Base-by-base conservation (phyloP, 208 protist species). In the Phytomonas francai region DNA sequence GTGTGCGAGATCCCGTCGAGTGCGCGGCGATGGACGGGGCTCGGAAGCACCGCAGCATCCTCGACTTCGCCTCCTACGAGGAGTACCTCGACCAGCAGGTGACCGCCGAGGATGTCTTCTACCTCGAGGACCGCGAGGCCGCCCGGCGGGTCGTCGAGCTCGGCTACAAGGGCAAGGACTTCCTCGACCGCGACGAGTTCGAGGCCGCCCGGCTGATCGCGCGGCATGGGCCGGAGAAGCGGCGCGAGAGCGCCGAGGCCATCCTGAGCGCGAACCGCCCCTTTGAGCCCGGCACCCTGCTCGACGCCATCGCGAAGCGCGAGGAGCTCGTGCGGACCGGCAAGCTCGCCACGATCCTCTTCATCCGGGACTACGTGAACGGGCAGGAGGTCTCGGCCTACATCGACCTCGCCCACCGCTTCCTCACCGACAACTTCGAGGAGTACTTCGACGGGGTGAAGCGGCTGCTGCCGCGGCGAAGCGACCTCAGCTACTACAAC, bases 311-410 rank as follows among this genome's bases (percentile, higher is more conserved):
- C 27, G 97, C 95, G 6, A 82, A 98, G 79, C 88, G 97, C 8
- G 98, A 99, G 82, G 95, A 98, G 73, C 81, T 96, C 16, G 97
- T 99, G 33, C 88, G 96, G 31, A 97, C 89, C 60, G 98, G 97
- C 32, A 98, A 97, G 79, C 81, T 98, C 9, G 87, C 91, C 3
- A 97, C 94, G 1, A 98, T 99, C 59, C 91, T 99, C 56, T 99
- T 99, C 70, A 88, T 99, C 19, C 81, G 98, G 42, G 96, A 98
- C 81, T 95, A 89, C 22, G 98, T 96, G 19, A 91, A 89, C 27
- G 97, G 97, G 14, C 97, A 99, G 70, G 98, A 99, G 82, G 94
- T 99, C 42, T 98, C 91, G 27, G 95, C 96, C 9, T 99, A 99
- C 84, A 99, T 99, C 68, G 98, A 99, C 83, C 99, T 97, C 68